Conservation (phyloP, 192 early-diverging fungal genomes). For the Spinellus fusiger region DNA sequence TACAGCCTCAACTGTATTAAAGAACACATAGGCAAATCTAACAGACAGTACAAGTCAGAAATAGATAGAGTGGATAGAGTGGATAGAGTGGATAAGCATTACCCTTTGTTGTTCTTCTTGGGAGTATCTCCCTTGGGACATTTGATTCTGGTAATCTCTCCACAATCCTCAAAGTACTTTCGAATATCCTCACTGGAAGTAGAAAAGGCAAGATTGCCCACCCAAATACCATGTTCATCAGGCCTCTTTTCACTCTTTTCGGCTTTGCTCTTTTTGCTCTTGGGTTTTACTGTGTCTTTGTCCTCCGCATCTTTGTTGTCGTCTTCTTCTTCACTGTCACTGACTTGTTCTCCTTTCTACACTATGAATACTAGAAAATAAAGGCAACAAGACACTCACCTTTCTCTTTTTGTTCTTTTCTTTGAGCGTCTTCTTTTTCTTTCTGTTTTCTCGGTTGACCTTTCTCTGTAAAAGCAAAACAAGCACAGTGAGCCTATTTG, state of each 20-base stretch:
- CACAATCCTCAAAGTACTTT: slow-evolving; percentile 49
- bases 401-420: slow-evolving; percentile 38
- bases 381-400: slow-evolving; percentile 1
- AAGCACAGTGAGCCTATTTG: neutral
- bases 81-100: neutral
- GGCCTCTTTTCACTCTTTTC: slow-evolving; percentile 8
- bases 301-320: slow-evolving; percentile 37
- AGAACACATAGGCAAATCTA: slow-evolving; percentile 72
- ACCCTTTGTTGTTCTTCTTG: slow-evolving; percentile 41
- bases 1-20: slow-evolving; percentile 46
- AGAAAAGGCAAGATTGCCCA: slow-evolving; percentile 64
- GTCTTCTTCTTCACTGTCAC: slow-evolving; percentile 31
- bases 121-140: slow-evolving; percentile 35
- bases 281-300: slow-evolving; percentile 28
- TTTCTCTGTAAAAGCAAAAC: slow-evolving; percentile 11
- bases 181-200: slow-evolving; percentile 47
- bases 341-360: slow-evolving; percentile 33
- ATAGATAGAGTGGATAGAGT: neutral
- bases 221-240: slow-evolving; percentile 57
- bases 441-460: slow-evolving; percentile 30
- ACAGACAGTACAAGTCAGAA: neutral
- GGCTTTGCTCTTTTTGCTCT: slow-evolving; percentile 34
- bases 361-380: neutral
- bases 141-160: slow-evolving; percentile 45
- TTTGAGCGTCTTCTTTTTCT: slow-evolving; percentile 37